A percentile compares a stretch with the other conserved stretches of the same genome.
Evolutionary conservation across 2,329 filamentous ascomycete species (phyloP).

Genomic region (Colletotrichum viniferum): DNA sequence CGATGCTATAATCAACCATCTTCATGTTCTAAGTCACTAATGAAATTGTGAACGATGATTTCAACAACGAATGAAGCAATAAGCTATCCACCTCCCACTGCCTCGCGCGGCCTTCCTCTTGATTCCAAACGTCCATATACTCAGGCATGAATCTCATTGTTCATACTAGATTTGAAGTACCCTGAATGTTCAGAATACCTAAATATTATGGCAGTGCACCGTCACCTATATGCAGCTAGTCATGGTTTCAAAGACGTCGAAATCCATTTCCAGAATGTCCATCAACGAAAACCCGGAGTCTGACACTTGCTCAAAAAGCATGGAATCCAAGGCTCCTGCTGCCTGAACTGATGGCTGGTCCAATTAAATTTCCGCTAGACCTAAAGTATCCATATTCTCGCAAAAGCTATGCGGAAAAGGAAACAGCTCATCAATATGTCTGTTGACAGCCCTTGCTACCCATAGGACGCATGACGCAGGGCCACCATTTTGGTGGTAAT

Average conservation of each 20-base stretch:
- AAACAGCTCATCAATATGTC: not conserved
- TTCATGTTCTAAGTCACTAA: not conserved
- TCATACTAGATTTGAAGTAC: not conserved
- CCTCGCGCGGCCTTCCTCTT: not conserved
- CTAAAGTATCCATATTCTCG: not conserved
- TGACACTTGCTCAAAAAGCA: not conserved
- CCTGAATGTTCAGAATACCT: not conserved
- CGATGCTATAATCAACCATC: not conserved
- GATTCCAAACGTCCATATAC: not conserved
- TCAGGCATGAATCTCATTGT: no score
- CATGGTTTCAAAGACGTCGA: not conserved
- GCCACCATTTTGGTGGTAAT: not conserved
- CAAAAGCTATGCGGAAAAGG: not conserved
- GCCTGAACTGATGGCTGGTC: not conserved
- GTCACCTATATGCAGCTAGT: not conserved
- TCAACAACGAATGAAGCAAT: not conserved
- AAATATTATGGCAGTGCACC: accelerated
- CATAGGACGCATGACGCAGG: not conserved
- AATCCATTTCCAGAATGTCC: not conserved
- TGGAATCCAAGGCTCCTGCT: not conserved
- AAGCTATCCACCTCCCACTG: not conserved
- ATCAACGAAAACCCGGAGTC: not conserved
- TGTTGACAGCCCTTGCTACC: not conserved
- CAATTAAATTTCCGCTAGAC: accelerated
- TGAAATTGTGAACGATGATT: not conserved